Base-by-base conservation (phyloP, 2,329 filamentous ascomycete genomes). In the Arthrinium phaeospermum region DNA sequence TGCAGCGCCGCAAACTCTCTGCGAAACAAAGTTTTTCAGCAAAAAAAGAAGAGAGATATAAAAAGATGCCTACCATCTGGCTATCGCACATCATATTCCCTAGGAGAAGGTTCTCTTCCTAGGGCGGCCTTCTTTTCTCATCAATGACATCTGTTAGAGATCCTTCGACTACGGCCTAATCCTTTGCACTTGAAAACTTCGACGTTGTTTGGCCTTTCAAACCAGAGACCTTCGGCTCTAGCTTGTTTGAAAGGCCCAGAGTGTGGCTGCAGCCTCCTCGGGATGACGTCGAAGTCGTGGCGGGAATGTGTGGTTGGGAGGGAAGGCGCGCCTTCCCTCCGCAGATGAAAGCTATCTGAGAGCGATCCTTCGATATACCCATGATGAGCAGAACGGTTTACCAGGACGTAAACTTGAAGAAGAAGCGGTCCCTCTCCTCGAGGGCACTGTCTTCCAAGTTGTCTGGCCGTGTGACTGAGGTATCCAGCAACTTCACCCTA, bases 161-260 rank as follows among this genome's bases (percentile, higher is more conserved):
- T 64, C 57, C 57, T 64, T 64, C 57, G 30, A 61, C 6, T 27
- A n/a, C 53, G 53, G 53, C 19, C 16, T 61, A 37, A 61, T 61
- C 53, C 30, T n/a, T 61, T 61, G 53, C 53, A 61, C 30, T 37
- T 61, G 53, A 27, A 61, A 24, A 64, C 19, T 13, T 64, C 34
- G 34, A 10, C 19, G 10, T 64, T 41, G 4, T 41, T 41, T 64
- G 34, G 34, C 53, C 53, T 61, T 61, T 37, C 4, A 37, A 61
- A 53, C 57, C n/a, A 41, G 19, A 41, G 57, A 61, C 53, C 30
- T 37, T 61, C 19, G 30, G n/a, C 30, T 53, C 53, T 37, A 34
- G 19, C 30, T n/a, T 27, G 30, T 37, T 61, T 27, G 8, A 61
- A 37, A 22, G 30, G 53, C 30, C 8, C 19, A 10, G 19, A 12